Conservation (phyloP, 305 asterid genomes). For the Fraxinus greggii region DNA sequence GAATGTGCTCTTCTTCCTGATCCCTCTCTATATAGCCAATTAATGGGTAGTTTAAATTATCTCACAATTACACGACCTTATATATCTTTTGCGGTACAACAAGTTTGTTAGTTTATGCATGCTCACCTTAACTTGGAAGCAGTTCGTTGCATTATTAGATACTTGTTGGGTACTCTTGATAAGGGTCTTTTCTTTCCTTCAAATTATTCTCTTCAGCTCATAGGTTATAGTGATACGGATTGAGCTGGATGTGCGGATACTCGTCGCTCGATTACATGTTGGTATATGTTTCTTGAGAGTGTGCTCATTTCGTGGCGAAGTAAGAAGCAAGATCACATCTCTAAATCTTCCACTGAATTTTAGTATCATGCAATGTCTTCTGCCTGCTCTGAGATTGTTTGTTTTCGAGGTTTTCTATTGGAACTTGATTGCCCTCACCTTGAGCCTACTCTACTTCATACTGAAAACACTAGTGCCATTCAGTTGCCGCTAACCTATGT, state of each 20-base stretch:
- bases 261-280: background rate
- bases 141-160: background rate
- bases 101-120: background rate
- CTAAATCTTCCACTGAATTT: background rate
- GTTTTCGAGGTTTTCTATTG: background rate
- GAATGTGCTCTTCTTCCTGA: background rate
- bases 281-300: background rate
- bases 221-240: background rate
- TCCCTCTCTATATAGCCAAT: background rate
- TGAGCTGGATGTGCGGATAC: background rate
- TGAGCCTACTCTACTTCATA: background rate
- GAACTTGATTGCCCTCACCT: background rate
- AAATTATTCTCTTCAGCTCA: background rate
- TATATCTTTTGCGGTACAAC: background rate
- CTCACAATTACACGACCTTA: background rate
- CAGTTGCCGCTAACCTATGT: background rate
- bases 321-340: background rate
- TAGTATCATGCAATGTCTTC: background rate
- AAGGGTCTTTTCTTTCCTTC: background rate
- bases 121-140: too few species aligned
- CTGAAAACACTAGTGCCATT: background rate
- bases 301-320: background rate
- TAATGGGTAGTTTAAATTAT: background rate
- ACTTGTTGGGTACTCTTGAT: background rate
- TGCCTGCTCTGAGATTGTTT: background rate